Percentiles rank a stretch among this genome's conserved stretches.
Evolutionary conservation across 139 green algal genomes (phyloP).

Genomic region (Volvox africanus): DNA sequence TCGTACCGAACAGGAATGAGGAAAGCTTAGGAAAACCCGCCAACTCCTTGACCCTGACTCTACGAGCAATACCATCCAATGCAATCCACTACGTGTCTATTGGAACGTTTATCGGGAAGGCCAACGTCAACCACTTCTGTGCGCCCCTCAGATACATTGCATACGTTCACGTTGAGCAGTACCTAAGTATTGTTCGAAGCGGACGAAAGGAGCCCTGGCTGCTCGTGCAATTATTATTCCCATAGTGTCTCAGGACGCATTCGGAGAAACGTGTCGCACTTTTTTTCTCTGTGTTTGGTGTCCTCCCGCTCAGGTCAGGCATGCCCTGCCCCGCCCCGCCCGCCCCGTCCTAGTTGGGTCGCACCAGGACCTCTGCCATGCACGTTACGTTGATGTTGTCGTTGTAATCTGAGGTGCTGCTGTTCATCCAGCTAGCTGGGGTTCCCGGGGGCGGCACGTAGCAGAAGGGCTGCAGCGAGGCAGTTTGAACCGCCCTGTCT

Average conservation of each 20-base stretch:
- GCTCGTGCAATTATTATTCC: too few species aligned
- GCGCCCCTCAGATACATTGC: not conserved
- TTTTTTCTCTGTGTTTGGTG: not conserved
- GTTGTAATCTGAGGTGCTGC: not conserved
- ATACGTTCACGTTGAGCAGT: not conserved
- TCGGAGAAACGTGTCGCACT: too few species aligned
- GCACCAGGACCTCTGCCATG: constrained; percentile 7
- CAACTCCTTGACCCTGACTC: not conserved
- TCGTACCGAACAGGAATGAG: not conserved
- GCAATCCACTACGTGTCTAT: not conserved
- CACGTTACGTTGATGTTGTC: not conserved
- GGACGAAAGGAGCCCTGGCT: too few species aligned
- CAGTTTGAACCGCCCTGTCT: not conserved
- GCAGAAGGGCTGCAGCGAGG: constrained; percentile 19
- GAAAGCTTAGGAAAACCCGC: not conserved
- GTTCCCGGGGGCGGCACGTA: not conserved
- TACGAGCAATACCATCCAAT: not conserved
- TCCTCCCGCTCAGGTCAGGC: not conserved
- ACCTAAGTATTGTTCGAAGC: too few species aligned
- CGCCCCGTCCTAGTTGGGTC: not conserved
- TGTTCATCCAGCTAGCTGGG: not conserved
- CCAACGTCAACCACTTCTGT: not conserved
- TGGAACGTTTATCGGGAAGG: not conserved
- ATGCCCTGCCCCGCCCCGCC: too few species aligned
- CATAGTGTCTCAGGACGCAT: too few species aligned